Base-by-base conservation (phyloP, 2,329 filamentous ascomycete species). In the Fusarium sp. region DNA sequence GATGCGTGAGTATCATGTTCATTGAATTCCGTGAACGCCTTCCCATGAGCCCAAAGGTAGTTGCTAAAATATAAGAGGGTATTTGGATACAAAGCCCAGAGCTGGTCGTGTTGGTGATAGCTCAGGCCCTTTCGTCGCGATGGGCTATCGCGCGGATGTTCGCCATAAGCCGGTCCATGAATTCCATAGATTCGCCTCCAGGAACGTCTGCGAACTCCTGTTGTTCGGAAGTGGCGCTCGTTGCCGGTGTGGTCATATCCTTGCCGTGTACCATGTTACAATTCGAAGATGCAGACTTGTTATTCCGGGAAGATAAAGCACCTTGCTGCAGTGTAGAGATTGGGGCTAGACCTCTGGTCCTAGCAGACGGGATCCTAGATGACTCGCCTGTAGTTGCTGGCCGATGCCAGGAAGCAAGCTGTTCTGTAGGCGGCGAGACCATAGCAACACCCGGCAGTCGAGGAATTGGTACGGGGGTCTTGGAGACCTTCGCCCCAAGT, bases 131-230 rank as follows among this genome's bases (percentile, higher is more conserved):
- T 23, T 52, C 56, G 11, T 57, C 49, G 27, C 74, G 73, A 20
- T 73, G 73, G 27, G 80, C 81, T 13, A 82, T 83, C 53, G 83
- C 80, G 44, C 83, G 82, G 17, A 89, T 78, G 68, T 87, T 87
- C 45, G 77, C 75, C 81, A 89, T 84, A 81, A 89, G 85, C 67
- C 83, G 83, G 75, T 88, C 85, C 46, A 88, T 82, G 42, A 88
- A 80, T 30, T 83, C 79, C 79, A 83, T 82, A n/a, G 83, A 84
- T 71, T 84, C 84, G 52, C 78, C 74, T 14, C 80, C 81, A 12
- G 84, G 81, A 26, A 83, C 81, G 58, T 85, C 83, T 4, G 82
- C 77, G 53, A 84, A 81, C 18, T 79, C 80, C 38, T 80, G 80
- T n/a, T 69, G 68, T 27, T 58, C 46, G 11, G 49, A 27, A 18